Evolutionary conservation across 495 filamentous ascomycete genomes (phyloP).

Genomic region (Lasiosphaeriaceae sp.): DNA sequence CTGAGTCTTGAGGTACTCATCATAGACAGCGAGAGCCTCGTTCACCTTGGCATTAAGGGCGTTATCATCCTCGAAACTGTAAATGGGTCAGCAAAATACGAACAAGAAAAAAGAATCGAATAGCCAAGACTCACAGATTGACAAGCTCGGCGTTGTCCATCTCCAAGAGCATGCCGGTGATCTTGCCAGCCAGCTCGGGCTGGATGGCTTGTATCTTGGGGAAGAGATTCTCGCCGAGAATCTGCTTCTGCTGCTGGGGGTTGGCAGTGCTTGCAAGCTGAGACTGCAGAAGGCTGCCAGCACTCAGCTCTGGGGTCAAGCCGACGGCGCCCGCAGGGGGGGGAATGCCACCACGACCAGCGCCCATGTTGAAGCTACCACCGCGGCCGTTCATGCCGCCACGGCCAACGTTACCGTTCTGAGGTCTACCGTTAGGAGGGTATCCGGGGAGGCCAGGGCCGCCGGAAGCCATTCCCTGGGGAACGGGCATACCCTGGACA

Average conservation of each 20-base stretch:
- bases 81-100: conserved; percentile 29
- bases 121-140: conserved; percentile 79
- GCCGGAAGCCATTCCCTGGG: conserved; percentile 39
- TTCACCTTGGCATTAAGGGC: conserved; percentile 92
- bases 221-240: conserved; percentile 94
- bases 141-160: conserved; percentile 96
- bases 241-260: conserved; percentile 85
- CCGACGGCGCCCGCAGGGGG: conserved; percentile 18
- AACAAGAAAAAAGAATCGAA: background rate
- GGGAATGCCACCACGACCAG: conserved; percentile 52
- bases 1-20: conserved; percentile 94
- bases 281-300: conserved; percentile 41
- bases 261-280: conserved; percentile 51
- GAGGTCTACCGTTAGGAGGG: conserved; percentile 46
- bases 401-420: conserved; percentile 38
- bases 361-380: conserved; percentile 30
- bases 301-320: conserved; percentile 34
- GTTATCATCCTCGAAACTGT: conserved; percentile 81
- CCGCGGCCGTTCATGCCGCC: conserved; percentile 34
- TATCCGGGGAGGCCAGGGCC: conserved; percentile 65
- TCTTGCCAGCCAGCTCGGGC: conserved; percentile 95
- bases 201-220: conserved; percentile 94
- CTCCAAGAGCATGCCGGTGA: conserved; percentile 98
- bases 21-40: conserved; percentile 93
- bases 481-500: conserved; percentile 71